phyloP scores from a whole-genome alignment of 495 filamentous ascomycete genomes.

The Podospora pseudocomata region DNA sequence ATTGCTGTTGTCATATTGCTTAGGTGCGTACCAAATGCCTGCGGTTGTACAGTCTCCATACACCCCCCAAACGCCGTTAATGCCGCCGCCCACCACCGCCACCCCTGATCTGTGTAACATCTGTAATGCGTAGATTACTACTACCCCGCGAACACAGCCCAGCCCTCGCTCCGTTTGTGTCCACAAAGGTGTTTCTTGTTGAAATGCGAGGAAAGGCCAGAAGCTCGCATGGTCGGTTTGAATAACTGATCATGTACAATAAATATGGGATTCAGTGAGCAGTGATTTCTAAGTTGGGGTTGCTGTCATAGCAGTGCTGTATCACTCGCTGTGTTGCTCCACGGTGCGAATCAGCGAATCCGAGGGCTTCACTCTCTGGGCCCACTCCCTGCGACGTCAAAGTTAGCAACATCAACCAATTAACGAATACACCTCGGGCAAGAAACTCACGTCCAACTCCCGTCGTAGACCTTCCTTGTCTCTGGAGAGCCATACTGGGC shows the following conservation, averaged over 20 bases:
- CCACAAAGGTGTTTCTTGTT: background rate
- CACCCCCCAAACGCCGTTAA: slow-evolving; percentile 18
- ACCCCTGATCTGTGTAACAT: background rate
- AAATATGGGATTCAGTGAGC: background rate
- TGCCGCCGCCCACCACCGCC: background rate
- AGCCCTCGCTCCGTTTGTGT: background rate
- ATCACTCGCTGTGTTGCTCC: background rate
- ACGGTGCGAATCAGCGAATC: slow-evolving; percentile 40
- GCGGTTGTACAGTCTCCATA: slow-evolving; percentile 18
- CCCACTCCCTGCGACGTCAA: slow-evolving; percentile 61
- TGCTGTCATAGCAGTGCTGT: background rate
- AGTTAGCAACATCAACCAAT: slow-evolving; percentile 14
- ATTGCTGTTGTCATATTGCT: background rate
- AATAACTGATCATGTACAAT: background rate
- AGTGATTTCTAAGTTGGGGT: background rate
- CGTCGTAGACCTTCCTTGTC: slow-evolving; percentile 81
- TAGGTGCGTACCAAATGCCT: slow-evolving; percentile 9
- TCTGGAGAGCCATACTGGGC: slow-evolving; percentile 68
- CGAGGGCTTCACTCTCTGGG: slow-evolving; percentile 52
- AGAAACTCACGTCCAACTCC: slow-evolving; percentile 94
- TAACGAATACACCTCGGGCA: background rate
- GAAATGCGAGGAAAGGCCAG: background rate
- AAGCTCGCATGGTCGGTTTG: background rate
- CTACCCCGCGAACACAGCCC: background rate
- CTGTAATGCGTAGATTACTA: background rate